Evolutionary conservation across 352 stramenopile species (phyloP).

Genomic region (Discostella stelligera): DNA sequence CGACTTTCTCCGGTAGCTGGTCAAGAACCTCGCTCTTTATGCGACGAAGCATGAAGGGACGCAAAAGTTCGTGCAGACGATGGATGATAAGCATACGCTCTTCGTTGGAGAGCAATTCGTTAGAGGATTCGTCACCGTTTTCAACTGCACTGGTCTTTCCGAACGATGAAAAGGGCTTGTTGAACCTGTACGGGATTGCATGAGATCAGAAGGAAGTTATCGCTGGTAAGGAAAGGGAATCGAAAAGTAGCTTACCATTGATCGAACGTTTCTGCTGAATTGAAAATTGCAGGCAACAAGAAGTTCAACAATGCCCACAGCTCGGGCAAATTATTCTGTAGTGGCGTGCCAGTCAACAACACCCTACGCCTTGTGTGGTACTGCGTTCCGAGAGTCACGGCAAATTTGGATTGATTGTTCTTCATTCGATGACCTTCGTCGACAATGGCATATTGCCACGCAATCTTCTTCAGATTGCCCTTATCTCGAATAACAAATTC

Average conservation of each 20-base stretch:
- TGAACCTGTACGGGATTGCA: constrained; percentile 50
- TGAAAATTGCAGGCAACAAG: constrained; percentile 97
- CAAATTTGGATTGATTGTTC: constrained; percentile 96
- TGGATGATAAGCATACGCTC: constrained; percentile 87
- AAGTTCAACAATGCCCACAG: constrained; percentile 97
- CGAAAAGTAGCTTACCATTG: constrained; percentile 83
- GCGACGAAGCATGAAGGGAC: constrained; percentile 96
- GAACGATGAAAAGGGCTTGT: constrained; percentile 79
- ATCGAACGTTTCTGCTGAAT: constrained; percentile 96
- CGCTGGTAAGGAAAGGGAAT: constrained; percentile 68
- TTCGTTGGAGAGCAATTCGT: constrained; percentile 77
- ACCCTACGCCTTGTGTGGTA: constrained; percentile 84
- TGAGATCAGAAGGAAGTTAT: not conserved
- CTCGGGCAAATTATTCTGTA: constrained; percentile 98
- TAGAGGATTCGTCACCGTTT: constrained; percentile 47
- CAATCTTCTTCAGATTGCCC: constrained; percentile 91
- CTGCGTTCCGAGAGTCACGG: constrained; percentile 80
- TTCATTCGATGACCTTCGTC: constrained; percentile 99
- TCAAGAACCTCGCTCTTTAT: constrained; percentile 98
- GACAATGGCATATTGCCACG: constrained; percentile 97
- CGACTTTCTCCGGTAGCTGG: constrained; percentile 96
- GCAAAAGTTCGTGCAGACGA: constrained; percentile 93
- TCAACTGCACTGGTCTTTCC: constrained; percentile 37
- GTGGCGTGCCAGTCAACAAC: constrained; percentile 89
- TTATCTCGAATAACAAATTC: constrained; percentile 98